Percentiles rank a stretch among this genome's conserved stretches.
These are phyloP conservation scores for Penicillium ucsense DNA, from an alignment of 495 filamentous ascomycete species.

Conservation along the genomic window DNA sequence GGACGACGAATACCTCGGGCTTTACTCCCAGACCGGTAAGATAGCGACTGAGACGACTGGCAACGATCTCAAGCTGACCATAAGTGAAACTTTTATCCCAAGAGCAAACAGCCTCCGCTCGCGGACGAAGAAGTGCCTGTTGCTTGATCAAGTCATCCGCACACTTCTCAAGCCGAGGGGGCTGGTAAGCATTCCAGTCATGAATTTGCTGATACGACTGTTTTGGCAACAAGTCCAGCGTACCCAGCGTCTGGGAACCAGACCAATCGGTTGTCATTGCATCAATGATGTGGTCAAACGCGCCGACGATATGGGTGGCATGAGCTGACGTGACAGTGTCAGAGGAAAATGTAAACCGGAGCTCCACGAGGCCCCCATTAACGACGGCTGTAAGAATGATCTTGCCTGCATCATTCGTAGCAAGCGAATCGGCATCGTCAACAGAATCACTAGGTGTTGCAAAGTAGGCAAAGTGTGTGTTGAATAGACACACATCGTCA, in stretches of 20 bases:
- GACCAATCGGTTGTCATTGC: slow-evolving; percentile 24
- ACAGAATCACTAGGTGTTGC: too few species aligned
- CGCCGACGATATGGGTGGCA: slow-evolving; percentile 28
- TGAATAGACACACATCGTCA: slow-evolving; percentile 36
- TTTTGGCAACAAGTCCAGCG: slow-evolving; percentile 24
- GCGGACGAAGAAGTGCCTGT: slow-evolving; percentile 22
- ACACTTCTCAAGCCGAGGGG: slow-evolving; percentile 28
- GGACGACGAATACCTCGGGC: slow-evolving; percentile 36
- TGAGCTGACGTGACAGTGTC: slow-evolving; percentile 25
- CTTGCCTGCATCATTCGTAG: slow-evolving; percentile 36
- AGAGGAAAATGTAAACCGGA: slow-evolving; percentile 32
- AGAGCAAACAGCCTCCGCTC: slow-evolving; percentile 30
- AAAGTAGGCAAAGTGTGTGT: slow-evolving; percentile 38
- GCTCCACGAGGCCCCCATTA: slow-evolving; percentile 18
- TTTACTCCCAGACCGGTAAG: slow-evolving; percentile 34
- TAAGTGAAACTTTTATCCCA: slow-evolving; percentile 45
- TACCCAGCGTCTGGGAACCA: slow-evolving; percentile 17
- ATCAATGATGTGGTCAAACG: slow-evolving; percentile 27
- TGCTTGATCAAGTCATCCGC: slow-evolving; percentile 40
- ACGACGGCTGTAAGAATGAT: slow-evolving; percentile 51
- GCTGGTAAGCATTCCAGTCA: slow-evolving; percentile 26
- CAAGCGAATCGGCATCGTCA: not conserved
- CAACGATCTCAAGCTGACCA: slow-evolving; percentile 27
- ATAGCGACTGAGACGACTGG: slow-evolving; percentile 25
- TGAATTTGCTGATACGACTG: slow-evolving; percentile 20